Evolutionary conservation across 164 flowering plant genomes (phyloP).

Genomic region (Chimonanthus praecox): DNA sequence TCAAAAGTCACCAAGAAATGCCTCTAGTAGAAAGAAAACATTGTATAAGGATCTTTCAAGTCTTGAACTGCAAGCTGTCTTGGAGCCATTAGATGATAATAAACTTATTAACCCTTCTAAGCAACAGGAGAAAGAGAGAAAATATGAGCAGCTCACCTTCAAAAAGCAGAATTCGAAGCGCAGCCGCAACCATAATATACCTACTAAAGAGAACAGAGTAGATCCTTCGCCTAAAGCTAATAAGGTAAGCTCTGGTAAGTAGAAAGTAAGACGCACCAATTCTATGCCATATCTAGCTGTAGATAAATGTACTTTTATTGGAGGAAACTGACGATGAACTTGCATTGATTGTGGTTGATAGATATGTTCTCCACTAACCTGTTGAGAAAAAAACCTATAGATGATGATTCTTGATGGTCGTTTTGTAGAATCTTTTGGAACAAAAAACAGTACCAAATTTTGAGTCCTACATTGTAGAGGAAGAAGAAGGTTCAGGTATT

Average conservation of each 20-base stretch:
- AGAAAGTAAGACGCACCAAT: background rate
- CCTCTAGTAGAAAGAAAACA: constrained; percentile 10
- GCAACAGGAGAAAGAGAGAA: constrained; percentile 12
- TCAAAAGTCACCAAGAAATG: constrained; percentile 10
- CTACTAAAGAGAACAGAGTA: constrained; percentile 17
- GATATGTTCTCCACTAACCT: background rate
- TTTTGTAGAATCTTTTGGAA: constrained; percentile 34
- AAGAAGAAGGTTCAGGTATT: constrained; percentile 66
- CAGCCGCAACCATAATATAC: constrained; percentile 10
- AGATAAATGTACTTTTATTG: background rate
- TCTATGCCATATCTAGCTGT: background rate
- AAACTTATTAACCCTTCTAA: constrained; percentile 14
- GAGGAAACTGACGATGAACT: background rate
- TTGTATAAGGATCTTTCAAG: constrained; percentile 7
- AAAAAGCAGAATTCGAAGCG: constrained; percentile 27
- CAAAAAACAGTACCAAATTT: constrained; percentile 43
- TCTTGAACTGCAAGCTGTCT: constrained; percentile 8
- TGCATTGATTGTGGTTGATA: background rate
- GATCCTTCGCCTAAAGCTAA: constrained; percentile 12
- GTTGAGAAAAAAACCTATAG: background rate
- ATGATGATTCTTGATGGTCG: constrained; percentile 8
- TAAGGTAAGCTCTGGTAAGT: constrained; percentile 21
- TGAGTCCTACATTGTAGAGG: constrained; percentile 56
- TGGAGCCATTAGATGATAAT: constrained; percentile 8
- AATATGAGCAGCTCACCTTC: constrained; percentile 11